Evolutionary conservation across 352 stramenopile species (phyloP).

Genomic region (Lagenidium sp.): DNA sequence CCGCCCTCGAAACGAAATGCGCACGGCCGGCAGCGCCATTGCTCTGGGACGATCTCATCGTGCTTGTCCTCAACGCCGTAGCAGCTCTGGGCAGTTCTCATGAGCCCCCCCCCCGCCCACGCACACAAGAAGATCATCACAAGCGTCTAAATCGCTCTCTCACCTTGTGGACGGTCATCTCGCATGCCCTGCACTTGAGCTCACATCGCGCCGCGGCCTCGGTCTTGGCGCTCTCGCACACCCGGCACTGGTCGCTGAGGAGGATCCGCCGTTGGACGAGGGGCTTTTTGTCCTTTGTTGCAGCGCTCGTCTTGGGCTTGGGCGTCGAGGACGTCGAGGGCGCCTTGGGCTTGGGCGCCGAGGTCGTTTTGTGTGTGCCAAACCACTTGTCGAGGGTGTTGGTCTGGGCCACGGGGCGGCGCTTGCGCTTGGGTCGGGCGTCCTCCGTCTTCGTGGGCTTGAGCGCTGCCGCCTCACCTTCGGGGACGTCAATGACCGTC

Average conservation of each 20-base stretch:
- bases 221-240: conserved; percentile 43
- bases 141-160: conserved; percentile 28
- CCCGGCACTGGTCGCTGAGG: conserved; percentile 55
- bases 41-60: conserved; percentile 15
- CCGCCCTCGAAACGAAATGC: too few species aligned
- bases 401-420: conserved; percentile 12
- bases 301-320: background rate
- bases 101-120: background rate
- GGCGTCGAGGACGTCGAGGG: conserved; percentile 9
- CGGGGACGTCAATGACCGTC: too few species aligned
- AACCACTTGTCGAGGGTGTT: conserved; percentile 62
- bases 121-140: conserved; percentile 11
- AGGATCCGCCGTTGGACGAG: conserved; percentile 68
- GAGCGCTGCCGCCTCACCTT: background rate
- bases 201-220: conserved; percentile 44
- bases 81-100: conserved; percentile 20
- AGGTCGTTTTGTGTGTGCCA: conserved; percentile 16
- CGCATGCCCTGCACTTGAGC: conserved; percentile 46
- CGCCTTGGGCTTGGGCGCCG: background rate
- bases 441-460: background rate
- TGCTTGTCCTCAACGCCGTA: conserved; percentile 38
- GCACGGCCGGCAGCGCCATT: conserved; percentile 55
- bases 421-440: background rate
- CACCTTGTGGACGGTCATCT: conserved; percentile 65
- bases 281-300: conserved; percentile 19